Evolutionary conservation across 176 grass and related monocot species (phyloP), one percentile per base, ranked within the genome.

Genomic region (Hsuehochloa calcarea): DNA sequence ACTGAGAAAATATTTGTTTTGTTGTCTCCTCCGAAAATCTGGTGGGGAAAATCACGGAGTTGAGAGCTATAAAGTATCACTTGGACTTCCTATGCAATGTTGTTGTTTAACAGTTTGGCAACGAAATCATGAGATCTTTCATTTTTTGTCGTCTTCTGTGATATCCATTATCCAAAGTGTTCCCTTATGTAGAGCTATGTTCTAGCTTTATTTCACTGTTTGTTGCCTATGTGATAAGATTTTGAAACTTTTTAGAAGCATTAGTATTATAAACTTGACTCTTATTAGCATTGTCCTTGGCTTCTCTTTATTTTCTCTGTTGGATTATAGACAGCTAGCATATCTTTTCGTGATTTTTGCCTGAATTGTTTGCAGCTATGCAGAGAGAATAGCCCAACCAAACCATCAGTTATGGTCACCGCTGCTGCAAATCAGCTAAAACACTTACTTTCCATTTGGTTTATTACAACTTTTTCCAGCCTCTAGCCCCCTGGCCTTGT

Each of bases 391-490:
- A 96, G 96, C 65, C 85, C 96, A 77, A 91, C 62, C 2, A 96
- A 99, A 50, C 96, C 93, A 39, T 92, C 92, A 22, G 88, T 99
- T 85, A 96, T 99, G 97, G 97, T 99, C 31, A 99, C 97, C 6
- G 92, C 93, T 64, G 97, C 93, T 58, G 93, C 97, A 93, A 99
- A 99, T 91, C 93, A 99, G 93, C 93, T 99, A 66, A 84, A 79
- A 16, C 0, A 4, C 15, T 10, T 62, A 76, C 72, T 79, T 77
- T 89, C 59, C 26, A 56, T 63, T 14, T 8, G 26, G 13, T 74
- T 80, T 66, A 40, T n/a, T 65, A 20, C 39, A 60, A 5, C 0
- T 8, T 34, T 38, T 27, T 40, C 5, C 47, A 70, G 23, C 26
- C 27, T 58, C 26, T 52, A 19, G 31, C 60, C 10, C 0, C 22